Evolutionary conservation across 495 filamentous ascomycete species (phyloP), one percentile per base, ranked within the genome.

Genomic region (Tuber magnatum): DNA sequence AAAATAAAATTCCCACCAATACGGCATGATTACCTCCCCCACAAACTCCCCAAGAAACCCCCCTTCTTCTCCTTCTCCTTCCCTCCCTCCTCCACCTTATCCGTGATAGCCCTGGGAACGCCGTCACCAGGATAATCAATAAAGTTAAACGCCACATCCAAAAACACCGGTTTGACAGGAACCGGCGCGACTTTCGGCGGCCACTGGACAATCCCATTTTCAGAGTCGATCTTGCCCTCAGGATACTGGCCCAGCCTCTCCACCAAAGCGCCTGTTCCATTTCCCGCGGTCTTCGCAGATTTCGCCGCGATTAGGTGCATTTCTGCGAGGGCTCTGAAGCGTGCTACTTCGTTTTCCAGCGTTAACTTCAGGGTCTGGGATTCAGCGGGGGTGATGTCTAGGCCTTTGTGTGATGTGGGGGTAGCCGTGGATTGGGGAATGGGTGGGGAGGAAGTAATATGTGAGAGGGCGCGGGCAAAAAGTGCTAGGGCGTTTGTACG

Each of bases 101-200:
- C 76, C 35, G 74, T 73, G 41, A 61, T 70, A 14, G 46, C 56
- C 40, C 74, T 80, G n/a, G 80, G 71, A 12, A 73, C 72, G 3
- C 73, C 79, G 61, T 81, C 79, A 39, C 91, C 92, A 3, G 95
- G 94, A 83, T 99, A 99, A 35, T 93, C 90, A 76, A 99, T 93
- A 82, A 97, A 99, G 83, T 98, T 99, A 92, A 93, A 98, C 24
- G 95, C 95, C 20, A 97, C 92, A 83, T 99, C 95, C 69, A 98
- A 88, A 86, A 97, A 98, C 24, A 99, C 83, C 24, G 95, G 96
- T 84, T 99, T 99, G 24, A 97, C 93, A 0, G 95, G 94, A 51
- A 97, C 88, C 0, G 92, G 88, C 74, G 92, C 88, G 73, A 97
- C 85, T 78, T 88, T 89, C 0, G 95, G 94, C 8, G 95, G 96